Conservation (phyloP, 331 rosid genomes). For the Pyracantha coccinea region DNA sequence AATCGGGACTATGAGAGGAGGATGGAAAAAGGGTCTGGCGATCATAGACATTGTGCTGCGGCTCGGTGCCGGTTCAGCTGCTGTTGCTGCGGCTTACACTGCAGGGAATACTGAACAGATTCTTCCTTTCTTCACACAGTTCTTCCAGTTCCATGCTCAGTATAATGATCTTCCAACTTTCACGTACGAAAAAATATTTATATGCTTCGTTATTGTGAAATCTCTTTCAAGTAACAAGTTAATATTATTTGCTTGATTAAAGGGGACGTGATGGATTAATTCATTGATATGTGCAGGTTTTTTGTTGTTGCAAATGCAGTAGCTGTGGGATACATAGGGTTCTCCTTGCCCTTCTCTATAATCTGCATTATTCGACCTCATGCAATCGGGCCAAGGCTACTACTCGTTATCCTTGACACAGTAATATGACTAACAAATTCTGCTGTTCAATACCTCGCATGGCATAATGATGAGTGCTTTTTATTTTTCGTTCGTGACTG, state of each 20-base stretch:
- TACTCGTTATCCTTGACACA: constrained; percentile 13
- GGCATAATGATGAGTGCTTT: background rate
- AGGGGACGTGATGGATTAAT: background rate
- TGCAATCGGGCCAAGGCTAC: constrained; percentile 22
- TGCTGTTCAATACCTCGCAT: background rate
- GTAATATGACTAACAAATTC: background rate
- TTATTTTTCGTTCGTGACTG: background rate
- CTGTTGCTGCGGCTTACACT: constrained; percentile 15
- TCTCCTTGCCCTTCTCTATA: constrained; percentile 19
- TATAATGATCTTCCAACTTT: constrained; percentile 21
- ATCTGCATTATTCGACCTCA: constrained; percentile 22
- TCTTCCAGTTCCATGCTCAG: constrained; percentile 24
- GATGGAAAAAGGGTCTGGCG: constrained; percentile 3
- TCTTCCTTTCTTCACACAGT: constrained; percentile 32
- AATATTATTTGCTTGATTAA: background rate
- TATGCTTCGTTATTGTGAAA: background rate
- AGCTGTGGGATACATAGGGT: constrained; percentile 9
- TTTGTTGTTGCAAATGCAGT: constrained; percentile 14
- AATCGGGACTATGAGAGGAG: background rate
- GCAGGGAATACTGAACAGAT: constrained; percentile 4
- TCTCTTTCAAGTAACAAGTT: background rate
- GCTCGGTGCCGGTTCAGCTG: constrained; percentile 16
- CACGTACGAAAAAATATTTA: constrained; percentile 2
- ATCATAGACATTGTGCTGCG: constrained; percentile 16
- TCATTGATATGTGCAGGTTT: constrained; percentile 14